Conservation (phyloP, 2,329 filamentous ascomycete species). For the Epichloe gansuensis region DNA sequence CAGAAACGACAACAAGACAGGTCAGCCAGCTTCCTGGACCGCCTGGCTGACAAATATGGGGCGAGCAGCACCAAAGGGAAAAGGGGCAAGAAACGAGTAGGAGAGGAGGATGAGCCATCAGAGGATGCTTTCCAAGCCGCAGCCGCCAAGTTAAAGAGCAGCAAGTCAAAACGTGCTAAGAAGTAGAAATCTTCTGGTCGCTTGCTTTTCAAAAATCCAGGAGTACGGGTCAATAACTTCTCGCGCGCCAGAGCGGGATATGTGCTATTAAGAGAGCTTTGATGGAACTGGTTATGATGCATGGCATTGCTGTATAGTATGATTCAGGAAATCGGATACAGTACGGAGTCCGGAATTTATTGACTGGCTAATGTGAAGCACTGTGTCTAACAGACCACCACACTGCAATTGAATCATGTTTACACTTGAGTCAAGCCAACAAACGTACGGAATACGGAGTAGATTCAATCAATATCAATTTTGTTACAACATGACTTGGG, state of each 20-base stretch:
- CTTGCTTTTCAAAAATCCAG: not conserved
- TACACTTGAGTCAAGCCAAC: too few relatives aligned
- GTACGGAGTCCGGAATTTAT: not conserved
- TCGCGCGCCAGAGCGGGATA: not conserved
- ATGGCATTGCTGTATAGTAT: not conserved
- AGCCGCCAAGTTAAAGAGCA: conserved; percentile 31
- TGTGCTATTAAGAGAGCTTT: not conserved
- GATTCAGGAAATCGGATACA: not conserved
- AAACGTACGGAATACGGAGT: too few relatives aligned
- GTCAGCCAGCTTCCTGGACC: conserved; percentile 51
- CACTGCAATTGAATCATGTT: too few relatives aligned
- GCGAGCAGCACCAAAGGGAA: conserved; percentile 28
- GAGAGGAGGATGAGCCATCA: conserved; percentile 48
- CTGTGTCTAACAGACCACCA: too few relatives aligned
- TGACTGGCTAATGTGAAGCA: too few relatives aligned
- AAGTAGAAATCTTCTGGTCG: not conserved
- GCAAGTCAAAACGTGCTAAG: conserved; percentile 11
- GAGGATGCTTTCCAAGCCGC: conserved; percentile 50
- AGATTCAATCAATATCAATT: too few relatives aligned
- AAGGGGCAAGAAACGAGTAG: conserved; percentile 39
- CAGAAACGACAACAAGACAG: conserved; percentile 55
- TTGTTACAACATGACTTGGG: too few relatives aligned
- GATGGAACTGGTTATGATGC: not conserved
- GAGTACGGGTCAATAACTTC: not conserved
- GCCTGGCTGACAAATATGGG: conserved; percentile 66